Evolutionary conservation across 2,329 filamentous ascomycete genomes (phyloP), one percentile per base, ranked within the genome.

Genomic region (Curvularia lunata): DNA sequence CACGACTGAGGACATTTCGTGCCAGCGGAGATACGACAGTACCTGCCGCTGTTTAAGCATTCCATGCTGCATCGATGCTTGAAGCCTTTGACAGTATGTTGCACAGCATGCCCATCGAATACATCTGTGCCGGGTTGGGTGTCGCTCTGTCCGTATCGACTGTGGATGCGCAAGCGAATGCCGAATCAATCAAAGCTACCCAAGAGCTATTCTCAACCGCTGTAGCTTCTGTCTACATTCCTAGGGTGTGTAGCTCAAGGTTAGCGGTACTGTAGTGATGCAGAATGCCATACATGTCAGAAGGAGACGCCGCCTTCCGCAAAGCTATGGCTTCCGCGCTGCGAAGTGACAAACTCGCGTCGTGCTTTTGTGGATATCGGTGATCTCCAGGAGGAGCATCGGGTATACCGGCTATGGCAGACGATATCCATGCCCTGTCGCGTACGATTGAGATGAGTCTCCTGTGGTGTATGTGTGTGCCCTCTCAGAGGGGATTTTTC

Each of bases 401-500:
- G 27, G 21, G 12, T 27, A 42, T 43, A 27, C 32, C 32, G 13
- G 19, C 13, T 13, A 25, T 27, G 12, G 49, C 38, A 9, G 23
- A 21, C 21, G n/a, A 23, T 13, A 16, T 25, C 18, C 45, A 12
- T 38, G 37, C 43, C n/a, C 21, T 52, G 27, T 19, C 37, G n/a
- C 43, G 13, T 34, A 21, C 18, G 38, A 49, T 19, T 12, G 16
- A 13, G 16, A 3, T 0, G 27, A 7, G 10, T 32, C 28, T 42
- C 10, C 30, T n/a, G 13, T 13, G 49, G 28, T n/a, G 30, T n/a
- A 19, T 16, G 25, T 18, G 4, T 41, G 10, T 52, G 34, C 54
- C 42, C 43, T 46, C 12, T 45, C 23, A 18, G 37, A 47, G 49
- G 21, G 43, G 50, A 28, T 48, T 25, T 21, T 4, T 30, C 48